These are phyloP conservation scores for Spergularia marina DNA, from an alignment of 148 eudicot species.

Conservation along the genomic window DNA sequence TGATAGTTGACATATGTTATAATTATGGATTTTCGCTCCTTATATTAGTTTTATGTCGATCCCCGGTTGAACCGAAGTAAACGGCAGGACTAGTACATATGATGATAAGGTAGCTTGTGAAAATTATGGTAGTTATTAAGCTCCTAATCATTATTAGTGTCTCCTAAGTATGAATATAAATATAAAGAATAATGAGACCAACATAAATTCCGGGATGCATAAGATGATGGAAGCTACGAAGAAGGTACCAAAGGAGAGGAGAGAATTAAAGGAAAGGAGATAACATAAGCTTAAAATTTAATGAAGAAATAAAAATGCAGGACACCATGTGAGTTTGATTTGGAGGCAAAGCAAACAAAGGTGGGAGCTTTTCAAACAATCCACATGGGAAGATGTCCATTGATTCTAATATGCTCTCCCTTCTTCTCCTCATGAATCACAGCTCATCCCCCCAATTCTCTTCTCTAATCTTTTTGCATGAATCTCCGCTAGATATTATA, in stretches of 20 bases:
- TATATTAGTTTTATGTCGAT: too few relatives aligned
- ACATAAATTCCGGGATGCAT: slow-evolving; percentile 13
- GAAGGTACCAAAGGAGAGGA: neutral
- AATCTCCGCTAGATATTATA: neutral
- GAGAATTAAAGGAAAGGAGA: too few relatives aligned
- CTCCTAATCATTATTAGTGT: slow-evolving; percentile 26
- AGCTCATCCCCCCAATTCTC: slow-evolving; percentile 4
- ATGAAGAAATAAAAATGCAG: neutral
- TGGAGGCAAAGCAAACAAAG: slow-evolving; percentile 31
- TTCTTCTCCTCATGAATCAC: neutral
- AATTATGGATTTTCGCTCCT: too few relatives aligned
- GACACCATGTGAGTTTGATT: slow-evolving; percentile 28
- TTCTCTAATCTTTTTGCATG: neutral
- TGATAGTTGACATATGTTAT: too few relatives aligned
- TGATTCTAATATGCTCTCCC: slow-evolving; percentile 16
- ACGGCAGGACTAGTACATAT: too few relatives aligned
- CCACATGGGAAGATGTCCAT: slow-evolving; percentile 34
- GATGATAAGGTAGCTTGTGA: neutral
- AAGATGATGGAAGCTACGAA: slow-evolving; percentile 27
- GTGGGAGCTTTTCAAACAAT: slow-evolving; percentile 26
- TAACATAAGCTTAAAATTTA: neutral
- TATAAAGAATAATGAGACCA: neutral
- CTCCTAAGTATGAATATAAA: slow-evolving; percentile 17
- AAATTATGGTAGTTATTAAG: neutral
- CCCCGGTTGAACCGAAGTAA: too few relatives aligned